Evolutionary conservation across 164 flowering plant genomes (phyloP).

Genomic region (Vitis vinifera): ASM3070453v1 NC_081820.1:22515001-22515500

Average conservation of each 20-base stretch:
- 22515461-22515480: constrained; percentile 52
- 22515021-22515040: too few species aligned
- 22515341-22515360: constrained; percentile 70
- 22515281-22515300: constrained; percentile 76
- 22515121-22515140: too few species aligned
- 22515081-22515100: too few species aligned
- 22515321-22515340: constrained; percentile 59
- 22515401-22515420: constrained; percentile 64
- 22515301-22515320: constrained; percentile 79
- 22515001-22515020: too few species aligned
- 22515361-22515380: constrained; percentile 41
- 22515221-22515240: constrained; percentile 90
- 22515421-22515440: constrained; percentile 51
- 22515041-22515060: too few species aligned
- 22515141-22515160: too few species aligned
- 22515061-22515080: too few species aligned
- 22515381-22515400: constrained; percentile 59
- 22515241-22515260: constrained; percentile 82
- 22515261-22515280: constrained; percentile 96
- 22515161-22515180: background rate
- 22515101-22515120: too few species aligned
- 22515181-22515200: background rate
- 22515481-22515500: constrained; percentile 37
- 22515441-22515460: constrained; percentile 57
- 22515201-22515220: constrained; percentile 98